Conservation (phyloP, 371 early-diverging fungal genomes). For the Chytridiales sp. region DNA sequence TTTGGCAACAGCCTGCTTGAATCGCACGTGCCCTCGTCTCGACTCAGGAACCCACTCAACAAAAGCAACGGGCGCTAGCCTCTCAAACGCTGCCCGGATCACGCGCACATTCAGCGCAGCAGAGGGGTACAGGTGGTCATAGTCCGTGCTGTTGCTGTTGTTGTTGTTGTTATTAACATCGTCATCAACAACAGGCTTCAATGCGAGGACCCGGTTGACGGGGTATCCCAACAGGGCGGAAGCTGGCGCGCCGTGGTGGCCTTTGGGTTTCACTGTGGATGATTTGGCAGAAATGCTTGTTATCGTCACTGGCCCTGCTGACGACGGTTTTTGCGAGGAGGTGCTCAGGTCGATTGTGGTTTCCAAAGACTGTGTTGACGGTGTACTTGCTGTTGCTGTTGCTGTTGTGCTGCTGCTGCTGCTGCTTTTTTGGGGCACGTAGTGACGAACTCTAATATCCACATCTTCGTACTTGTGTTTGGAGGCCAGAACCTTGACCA, state of each 20-base stretch:
- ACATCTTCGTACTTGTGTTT: slow-evolving; percentile 21
- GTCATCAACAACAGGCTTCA: slow-evolving; percentile 12
- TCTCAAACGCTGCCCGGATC: slow-evolving; percentile 6
- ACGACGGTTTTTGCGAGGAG: slow-evolving; percentile 6
- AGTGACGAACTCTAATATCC: too few relatives aligned
- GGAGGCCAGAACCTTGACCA: slow-evolving; percentile 21
- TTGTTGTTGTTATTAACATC: background rate
- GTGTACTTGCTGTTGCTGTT: background rate
- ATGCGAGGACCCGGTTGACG: slow-evolving; percentile 14
- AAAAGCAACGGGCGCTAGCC: slow-evolving; percentile 4
- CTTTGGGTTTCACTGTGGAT: slow-evolving; percentile 5
- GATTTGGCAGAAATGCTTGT: background rate
- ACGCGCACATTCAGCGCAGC: slow-evolving; percentile 8
- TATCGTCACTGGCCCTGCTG: background rate
- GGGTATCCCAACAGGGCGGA: slow-evolving; percentile 19
- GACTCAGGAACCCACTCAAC: slow-evolving; percentile 1
- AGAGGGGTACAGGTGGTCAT: background rate
- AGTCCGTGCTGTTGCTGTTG: background rate
- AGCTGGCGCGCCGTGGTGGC: background rate
- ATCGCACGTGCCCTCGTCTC: slow-evolving; percentile 5
- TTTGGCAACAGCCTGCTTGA: slow-evolving; percentile 15
- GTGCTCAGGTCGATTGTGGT: slow-evolving; percentile 4
- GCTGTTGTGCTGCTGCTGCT: background rate
- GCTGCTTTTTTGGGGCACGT: too few relatives aligned
- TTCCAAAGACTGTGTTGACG: background rate